Base-by-base conservation (phyloP, 768 basidiomycete genomes). In the Saitozyma sp. region DNA sequence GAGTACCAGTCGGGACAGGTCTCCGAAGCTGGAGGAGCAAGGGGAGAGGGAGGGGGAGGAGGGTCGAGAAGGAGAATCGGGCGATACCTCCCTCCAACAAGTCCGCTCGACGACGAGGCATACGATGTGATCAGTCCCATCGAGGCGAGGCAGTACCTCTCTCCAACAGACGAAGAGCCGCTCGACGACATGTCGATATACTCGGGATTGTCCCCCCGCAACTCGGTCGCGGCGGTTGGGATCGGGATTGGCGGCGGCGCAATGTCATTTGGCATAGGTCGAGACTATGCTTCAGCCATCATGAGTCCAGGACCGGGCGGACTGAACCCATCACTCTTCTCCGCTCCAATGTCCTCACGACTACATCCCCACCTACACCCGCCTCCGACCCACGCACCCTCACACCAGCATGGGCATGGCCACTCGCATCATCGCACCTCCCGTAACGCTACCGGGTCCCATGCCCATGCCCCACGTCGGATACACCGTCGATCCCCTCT, bases 181-280 rank as follows among this genome's bases (percentile, higher is more conserved):
- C 48, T 19, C 13, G 67, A 65, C 8, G 54, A 60, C 48, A 51
- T 63, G 40, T 62, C 59, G 16, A 58, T 70, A 2, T 70, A 58
- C 50, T 67, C 65, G 14, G 68, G 68, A 9, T 48, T 70, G 19
- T 63, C 62, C 11, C 61, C 62, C 19, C 40, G 68, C 20, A 29
- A 66, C 42, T 58, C 55, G 17, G 65, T 70, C 16, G 68, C 56
- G 43, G 68, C 65, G 46, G 58, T 69, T 0, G 68, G 68, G 0
- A 59, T 70, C 9, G 68, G 68, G 0, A 37, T 63, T 41, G 58
- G 63, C 9, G 52, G 62, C 38, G 37, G 20, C 41, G 54, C 54
- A 42, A 9, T 56, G 11, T 13, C 16, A n/a, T 17, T 53, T 48
- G 46, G 46, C 6, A 48, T 48, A 17, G 46, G 46, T 17, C 13